Conservation (phyloP, 352 stramenopile genomes). For the Phytophthora rubi region DNA sequence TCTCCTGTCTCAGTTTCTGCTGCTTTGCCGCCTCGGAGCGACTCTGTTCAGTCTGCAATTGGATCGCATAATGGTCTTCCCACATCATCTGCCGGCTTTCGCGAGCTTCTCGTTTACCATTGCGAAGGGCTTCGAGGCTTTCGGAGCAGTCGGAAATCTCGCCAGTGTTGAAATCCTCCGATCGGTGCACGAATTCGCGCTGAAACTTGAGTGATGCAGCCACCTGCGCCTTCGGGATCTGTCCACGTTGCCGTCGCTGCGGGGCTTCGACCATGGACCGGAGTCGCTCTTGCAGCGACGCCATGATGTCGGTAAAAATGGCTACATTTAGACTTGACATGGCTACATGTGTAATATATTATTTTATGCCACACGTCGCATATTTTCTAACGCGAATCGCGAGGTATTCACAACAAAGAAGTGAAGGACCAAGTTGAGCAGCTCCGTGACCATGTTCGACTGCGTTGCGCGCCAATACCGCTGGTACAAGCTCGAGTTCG, state of each 20-base stretch:
- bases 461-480: slow-evolving; percentile 72
- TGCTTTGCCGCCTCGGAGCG: slow-evolving; percentile 25
- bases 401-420: slow-evolving; percentile 23
- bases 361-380: slow-evolving; percentile 6
- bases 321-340: slow-evolving; percentile 19
- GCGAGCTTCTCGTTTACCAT: slow-evolving; percentile 55
- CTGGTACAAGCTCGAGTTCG: slow-evolving; percentile 91
- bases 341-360: slow-evolving; percentile 1
- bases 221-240: slow-evolving; percentile 54
- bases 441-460: slow-evolving; percentile 57
- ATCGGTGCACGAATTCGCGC: slow-evolving; percentile 45
- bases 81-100: slow-evolving; percentile 71
- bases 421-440: slow-evolving; percentile 5
- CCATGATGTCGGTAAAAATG: slow-evolving; percentile 20
- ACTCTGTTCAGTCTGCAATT: slow-evolving; percentile 33
- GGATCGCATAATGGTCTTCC: slow-evolving; percentile 59
- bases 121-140: slow-evolving; percentile 47
- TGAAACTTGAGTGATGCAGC: slow-evolving; percentile 51
- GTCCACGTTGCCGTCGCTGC: slow-evolving; percentile 50
- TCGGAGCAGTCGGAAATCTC: slow-evolving; percentile 62
- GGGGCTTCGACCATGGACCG: slow-evolving; percentile 50
- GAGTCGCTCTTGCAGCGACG: slow-evolving; percentile 52
- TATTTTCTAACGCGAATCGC: neutral
- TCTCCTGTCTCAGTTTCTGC: slow-evolving; percentile 64
- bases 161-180: slow-evolving; percentile 45